Conservation (phyloP, 306 rosid genomes). For the Trichosanthes truncata region DNA sequence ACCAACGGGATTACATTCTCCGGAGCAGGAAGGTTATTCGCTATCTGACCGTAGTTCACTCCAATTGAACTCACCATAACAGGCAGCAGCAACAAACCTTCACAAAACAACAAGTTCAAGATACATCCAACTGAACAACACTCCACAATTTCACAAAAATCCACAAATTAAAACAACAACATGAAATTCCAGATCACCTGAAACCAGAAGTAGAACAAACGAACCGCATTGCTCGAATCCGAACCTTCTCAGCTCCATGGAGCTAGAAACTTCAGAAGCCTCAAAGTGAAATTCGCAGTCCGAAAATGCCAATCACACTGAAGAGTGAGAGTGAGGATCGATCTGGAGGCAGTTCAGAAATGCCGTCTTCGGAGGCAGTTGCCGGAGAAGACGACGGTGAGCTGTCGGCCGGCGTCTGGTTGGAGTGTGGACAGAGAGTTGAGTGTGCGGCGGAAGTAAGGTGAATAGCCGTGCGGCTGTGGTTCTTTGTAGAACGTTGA, state of each 20-base stretch:
- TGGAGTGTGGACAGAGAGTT: not conserved
- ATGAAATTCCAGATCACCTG: conserved; percentile 1
- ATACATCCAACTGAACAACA: not conserved
- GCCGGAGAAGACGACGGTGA: not conserved
- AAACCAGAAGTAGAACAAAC: not conserved
- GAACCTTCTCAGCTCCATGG: conserved; percentile 8
- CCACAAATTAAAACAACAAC: not conserved
- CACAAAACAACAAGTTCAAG: conserved; percentile 10
- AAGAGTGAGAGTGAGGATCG: not conserved
- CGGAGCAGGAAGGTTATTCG: conserved; percentile 71
- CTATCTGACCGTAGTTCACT: conserved; percentile 90
- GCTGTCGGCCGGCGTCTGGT: not conserved
- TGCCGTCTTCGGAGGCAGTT: not conserved
- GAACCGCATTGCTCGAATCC: conserved; percentile 1
- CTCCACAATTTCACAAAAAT: not conserved
- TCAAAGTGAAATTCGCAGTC: not conserved
- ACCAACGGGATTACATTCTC: conserved; percentile 51
- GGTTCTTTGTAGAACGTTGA: conserved; percentile 5
- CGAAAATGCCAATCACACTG: not conserved
- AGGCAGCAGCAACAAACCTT: conserved; percentile 21
- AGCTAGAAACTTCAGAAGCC: not conserved
- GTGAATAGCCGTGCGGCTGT: not conserved
- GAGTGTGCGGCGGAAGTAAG: not conserved
- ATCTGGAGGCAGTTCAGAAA: not conserved
- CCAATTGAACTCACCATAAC: conserved; percentile 46